Evolutionary conservation across 805 yeast species (phyloP).

Genomic region (Saccharomycopsis lassenensis): DNA sequence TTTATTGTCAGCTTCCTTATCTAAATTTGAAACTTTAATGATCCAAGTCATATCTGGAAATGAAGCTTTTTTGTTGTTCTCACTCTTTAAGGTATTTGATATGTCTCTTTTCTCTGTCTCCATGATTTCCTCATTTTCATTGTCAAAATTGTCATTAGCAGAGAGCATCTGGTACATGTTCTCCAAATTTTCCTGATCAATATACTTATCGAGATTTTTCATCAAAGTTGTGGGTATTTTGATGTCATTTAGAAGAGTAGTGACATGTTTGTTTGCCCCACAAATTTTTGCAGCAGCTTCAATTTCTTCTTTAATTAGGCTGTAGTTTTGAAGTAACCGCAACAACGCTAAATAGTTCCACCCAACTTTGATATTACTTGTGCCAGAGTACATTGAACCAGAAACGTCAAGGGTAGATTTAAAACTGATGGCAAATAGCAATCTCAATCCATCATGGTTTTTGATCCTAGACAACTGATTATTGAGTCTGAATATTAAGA

Average conservation of each 20-base stretch:
- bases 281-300: too few relatives aligned
- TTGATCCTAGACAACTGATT: constrained; percentile 4
- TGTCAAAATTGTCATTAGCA: too few relatives aligned
- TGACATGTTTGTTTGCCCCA: too few relatives aligned
- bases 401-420: constrained; percentile 5
- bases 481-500: constrained; percentile 17
- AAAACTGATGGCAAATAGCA: constrained; percentile 32
- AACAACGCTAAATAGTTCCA: constrained; percentile 16
- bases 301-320: constrained; percentile 49
- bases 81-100: constrained; percentile 6
- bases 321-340: constrained; percentile 41
- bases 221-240: constrained; percentile 33
- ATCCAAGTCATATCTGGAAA: constrained; percentile 24
- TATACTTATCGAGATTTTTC: constrained; percentile 29
- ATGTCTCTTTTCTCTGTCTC: constrained; percentile 16
- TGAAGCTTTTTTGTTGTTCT: constrained; percentile 4
- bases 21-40: constrained; percentile 26
- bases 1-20: constrained; percentile 14
- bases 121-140: constrained; percentile 18
- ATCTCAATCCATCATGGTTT: constrained; percentile 47
- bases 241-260: constrained; percentile 19
- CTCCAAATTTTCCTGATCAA: constrained; percentile 30
- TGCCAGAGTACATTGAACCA: constrained; percentile 18
- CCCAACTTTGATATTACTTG: constrained; percentile 25
- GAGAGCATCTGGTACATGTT: constrained; percentile 1